Percentiles rank a stretch among this genome's conserved stretches.
Conservation (phyloP, 768 basidiomycete genomes). For the Phaffia tasmanica region DNA sequence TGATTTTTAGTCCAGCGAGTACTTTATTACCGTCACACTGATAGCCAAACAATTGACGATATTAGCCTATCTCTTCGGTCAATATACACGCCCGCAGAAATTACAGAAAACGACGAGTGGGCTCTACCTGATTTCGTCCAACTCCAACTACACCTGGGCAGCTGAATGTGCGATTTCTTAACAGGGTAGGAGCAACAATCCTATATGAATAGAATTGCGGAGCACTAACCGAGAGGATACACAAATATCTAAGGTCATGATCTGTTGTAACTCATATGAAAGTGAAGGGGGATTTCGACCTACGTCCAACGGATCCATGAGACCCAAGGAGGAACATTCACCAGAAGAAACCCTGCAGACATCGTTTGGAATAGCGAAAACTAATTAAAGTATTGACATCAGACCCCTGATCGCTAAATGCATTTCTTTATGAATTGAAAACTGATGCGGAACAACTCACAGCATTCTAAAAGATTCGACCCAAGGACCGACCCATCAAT, state of each 20-base stretch:
- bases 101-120: conserved; percentile 29
- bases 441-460: too few relatives aligned
- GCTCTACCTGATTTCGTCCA: conserved; percentile 22
- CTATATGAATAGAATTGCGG: conserved; percentile 41
- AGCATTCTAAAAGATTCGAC: conserved; percentile 12
- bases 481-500: not conserved
- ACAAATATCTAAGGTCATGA: too few relatives aligned
- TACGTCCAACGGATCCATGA: conserved; percentile 41
- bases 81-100: not conserved
- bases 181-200: conserved; percentile 40
- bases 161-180: conserved; percentile 37
- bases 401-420: too few relatives aligned
- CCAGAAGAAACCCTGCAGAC: conserved; percentile 24
- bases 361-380: conserved; percentile 21
- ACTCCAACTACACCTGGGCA: conserved; percentile 35
- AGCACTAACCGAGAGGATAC: not conserved
- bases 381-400: too few relatives aligned
- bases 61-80: not conserved
- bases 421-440: too few relatives aligned
- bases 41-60: not conserved
- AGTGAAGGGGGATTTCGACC: conserved; percentile 16
- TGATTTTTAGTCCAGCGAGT: conserved; percentile 37
- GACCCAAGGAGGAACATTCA: conserved; percentile 36
- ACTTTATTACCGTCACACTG: conserved; percentile 41
- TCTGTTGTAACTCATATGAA: too few relatives aligned